Evolutionary conservation across 2,329 filamentous ascomycete species (phyloP), one percentile per base, ranked within the genome.

Genomic region (Pseudodiploospora longispora): DNA sequence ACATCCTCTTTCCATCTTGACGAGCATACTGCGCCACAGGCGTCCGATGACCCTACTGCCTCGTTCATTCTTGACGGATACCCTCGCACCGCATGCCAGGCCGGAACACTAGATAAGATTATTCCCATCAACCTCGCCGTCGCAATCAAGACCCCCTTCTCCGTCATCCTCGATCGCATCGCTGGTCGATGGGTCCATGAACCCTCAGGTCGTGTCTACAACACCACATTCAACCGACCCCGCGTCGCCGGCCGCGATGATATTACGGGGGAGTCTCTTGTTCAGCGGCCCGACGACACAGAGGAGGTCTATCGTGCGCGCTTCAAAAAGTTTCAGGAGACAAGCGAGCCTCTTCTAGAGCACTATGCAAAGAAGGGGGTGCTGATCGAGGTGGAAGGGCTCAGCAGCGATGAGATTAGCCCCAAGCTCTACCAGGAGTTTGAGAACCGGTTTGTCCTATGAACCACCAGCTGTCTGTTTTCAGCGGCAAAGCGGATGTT

Each of bases 21-120:
- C 41, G 58, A 53, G 50, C 62, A 52, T 54, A 54, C 56, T 47
- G 65, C 58, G 47, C 66, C 66, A 30, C 64, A 66, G 43, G 70
- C 74, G 38, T 80, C 82, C 40, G 76, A 93, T 36, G 76, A 84
- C 50, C 85, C 89, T 0, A 71, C 80, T 1, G 88, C 89, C 6
- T 95, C 89, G 1, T 97, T 96, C 64, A 85, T 98, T 51, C 83
- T 98, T 42, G 93, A 98, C 62, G 93, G 93, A 10, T 98, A 97
- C 65, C 93, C 93, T 2, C 85, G 93, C 52, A 98, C 87, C 6
- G 85, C 86, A 1, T 61, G 71, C 3, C 93, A 98, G 66, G 93
- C 90, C 29, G 64, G 69, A 36, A 82, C 82, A 46, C 76, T 97
- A 39, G 89, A 95, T 60, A 69, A 71, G 38, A 74, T 96, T 31